A percentile compares a stretch with the other conserved stretches of the same genome.
phyloP scores from a whole-genome alignment of 106 monocot species.

The Allium cepa region DNA sequence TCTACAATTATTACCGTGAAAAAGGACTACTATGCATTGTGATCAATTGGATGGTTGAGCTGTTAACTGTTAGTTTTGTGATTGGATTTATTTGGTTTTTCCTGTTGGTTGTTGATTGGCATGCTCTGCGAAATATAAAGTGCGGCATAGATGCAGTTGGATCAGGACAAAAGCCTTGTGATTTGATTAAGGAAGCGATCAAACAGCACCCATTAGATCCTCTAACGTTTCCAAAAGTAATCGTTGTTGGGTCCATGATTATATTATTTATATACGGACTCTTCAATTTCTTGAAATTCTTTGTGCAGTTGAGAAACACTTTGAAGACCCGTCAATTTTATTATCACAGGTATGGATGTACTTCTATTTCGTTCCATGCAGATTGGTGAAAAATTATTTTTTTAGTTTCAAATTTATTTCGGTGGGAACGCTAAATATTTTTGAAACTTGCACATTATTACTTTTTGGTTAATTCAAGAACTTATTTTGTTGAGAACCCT shows the following conservation, averaged over 20 bases:
- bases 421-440: too few species aligned
- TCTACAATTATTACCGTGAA: conserved; percentile 80
- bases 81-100: conserved; percentile 75
- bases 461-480: too few species aligned
- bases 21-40: conserved; percentile 90
- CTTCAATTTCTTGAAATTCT: conserved; percentile 87
- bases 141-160: conserved; percentile 97
- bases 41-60: conserved; percentile 85
- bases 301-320: conserved; percentile 77
- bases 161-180: conserved; percentile 77
- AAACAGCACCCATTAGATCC: conserved; percentile 83
- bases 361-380: not conserved
- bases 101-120: conserved; percentile 88
- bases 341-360: conserved; percentile 44
- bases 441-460: too few species aligned
- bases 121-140: conserved; percentile 61
- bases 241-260: conserved; percentile 76
- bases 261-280: conserved; percentile 68
- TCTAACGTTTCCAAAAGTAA: conserved; percentile 70
- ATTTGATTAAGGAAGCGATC: conserved; percentile 73
- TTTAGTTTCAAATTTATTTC: too few species aligned
- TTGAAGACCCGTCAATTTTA: conserved; percentile 69
- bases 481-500: too few species aligned
- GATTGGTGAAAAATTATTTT: too few species aligned
- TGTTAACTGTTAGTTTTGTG: conserved; percentile 63